Conservation (phyloP, 345 rosid species). For the Eucalyptus guilfoylei region DNA sequence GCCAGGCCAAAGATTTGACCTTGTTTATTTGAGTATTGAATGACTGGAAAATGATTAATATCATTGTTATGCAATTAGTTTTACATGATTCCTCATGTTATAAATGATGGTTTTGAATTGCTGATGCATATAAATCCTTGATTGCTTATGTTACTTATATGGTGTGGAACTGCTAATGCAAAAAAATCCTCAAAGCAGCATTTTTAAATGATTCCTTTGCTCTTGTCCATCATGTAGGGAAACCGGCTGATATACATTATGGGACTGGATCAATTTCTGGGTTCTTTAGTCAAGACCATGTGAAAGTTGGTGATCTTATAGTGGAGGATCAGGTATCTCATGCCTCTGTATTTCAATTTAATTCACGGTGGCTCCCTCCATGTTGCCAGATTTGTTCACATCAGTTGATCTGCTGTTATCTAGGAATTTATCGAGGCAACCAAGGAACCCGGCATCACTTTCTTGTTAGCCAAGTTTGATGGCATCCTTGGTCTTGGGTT, state of each 20-base stretch:
- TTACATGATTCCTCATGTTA: not conserved
- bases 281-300: conserved; percentile 76
- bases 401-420: not conserved
- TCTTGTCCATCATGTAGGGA: conserved; percentile 16
- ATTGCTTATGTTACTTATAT: not conserved
- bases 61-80: not conserved
- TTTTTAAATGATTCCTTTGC: not conserved
- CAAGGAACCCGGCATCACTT: conserved; percentile 68
- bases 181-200: not conserved
- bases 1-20: not conserved
- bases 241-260: conserved; percentile 57
- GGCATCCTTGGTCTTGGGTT: conserved; percentile 77
- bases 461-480: conserved; percentile 79
- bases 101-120: not conserved
- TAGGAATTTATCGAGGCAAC: conserved; percentile 96
- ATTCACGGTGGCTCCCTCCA: not conserved
- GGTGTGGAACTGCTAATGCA: not conserved
- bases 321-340: conserved; percentile 62
- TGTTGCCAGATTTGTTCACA: not conserved
- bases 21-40: not conserved
- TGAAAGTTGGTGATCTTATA: conserved; percentile 66
- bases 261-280: conserved; percentile 89
- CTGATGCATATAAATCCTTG: not conserved
- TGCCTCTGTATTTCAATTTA: not conserved
- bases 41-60: not conserved